phyloP scores from a whole-genome alignment of 225 moss, liverwort and hornwort species.

The Thuidium tamariscinum region DNA sequence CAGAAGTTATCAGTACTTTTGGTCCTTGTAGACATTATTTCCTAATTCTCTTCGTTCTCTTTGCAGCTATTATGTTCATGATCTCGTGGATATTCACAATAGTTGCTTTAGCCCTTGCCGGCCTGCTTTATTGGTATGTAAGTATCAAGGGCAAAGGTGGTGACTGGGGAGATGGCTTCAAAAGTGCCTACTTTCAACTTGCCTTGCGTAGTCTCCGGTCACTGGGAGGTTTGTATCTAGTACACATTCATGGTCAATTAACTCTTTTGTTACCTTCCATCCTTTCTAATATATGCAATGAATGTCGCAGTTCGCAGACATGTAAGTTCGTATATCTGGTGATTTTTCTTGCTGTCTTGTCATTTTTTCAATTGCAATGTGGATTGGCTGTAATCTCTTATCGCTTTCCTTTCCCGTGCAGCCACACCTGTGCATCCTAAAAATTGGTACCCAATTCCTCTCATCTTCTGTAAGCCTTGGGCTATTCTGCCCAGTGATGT shows the following conservation, averaged over 20 bases:
- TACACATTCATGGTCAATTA: neutral
- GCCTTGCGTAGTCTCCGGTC: constrained; percentile 98
- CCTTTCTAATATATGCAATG: neutral
- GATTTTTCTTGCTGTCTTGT: neutral
- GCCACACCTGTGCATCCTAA: constrained; percentile 97
- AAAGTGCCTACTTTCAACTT: constrained; percentile 99
- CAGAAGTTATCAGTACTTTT: neutral
- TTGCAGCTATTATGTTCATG: constrained; percentile 92
- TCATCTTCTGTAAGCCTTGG: constrained; percentile 99
- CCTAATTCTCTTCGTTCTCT: neutral
- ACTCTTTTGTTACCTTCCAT: neutral
- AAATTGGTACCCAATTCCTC: constrained; percentile 97
- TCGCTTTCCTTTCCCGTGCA: constrained; percentile 18
- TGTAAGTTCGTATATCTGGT: neutral
- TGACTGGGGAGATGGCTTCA: constrained; percentile 99
- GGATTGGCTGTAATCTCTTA: neutral
- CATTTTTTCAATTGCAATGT: neutral
- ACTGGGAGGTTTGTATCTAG: constrained; percentile 55
- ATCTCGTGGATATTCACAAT: constrained; percentile 93
- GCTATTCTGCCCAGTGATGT: constrained; percentile 92
- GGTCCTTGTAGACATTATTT: neutral
- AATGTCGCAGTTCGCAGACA: neutral
- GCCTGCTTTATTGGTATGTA: constrained; percentile 93
- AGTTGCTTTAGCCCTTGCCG: constrained; percentile 71
- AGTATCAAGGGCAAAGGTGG: constrained; percentile 99